phyloP scores from a whole-genome alignment of 2,329 filamentous ascomycete species.

The Clonostachys sp. region DNA sequence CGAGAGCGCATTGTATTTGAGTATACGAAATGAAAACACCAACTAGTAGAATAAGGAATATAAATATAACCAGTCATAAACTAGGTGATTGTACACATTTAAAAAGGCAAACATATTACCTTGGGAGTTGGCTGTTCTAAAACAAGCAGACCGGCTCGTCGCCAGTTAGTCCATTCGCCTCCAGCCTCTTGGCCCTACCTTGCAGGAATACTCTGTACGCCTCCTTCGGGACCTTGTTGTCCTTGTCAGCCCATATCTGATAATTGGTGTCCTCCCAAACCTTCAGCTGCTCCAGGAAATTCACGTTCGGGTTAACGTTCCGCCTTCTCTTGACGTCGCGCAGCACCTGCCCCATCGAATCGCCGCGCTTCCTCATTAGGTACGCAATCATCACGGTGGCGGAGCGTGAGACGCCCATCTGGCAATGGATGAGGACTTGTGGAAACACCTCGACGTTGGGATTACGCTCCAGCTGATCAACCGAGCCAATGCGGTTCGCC shows the following conservation, averaged over 20 bases:
- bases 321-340: constrained; percentile 10
- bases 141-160: too few relatives aligned
- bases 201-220: constrained; percentile 6
- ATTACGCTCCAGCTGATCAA: background rate
- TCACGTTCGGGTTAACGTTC: constrained; percentile 15
- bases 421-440: constrained; percentile 24
- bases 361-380: constrained; percentile 18
- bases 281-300: constrained; percentile 21
- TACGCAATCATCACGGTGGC: constrained; percentile 21
- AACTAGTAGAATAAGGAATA: too few relatives aligned
- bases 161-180: too few relatives aligned
- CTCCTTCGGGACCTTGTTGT: constrained; percentile 14
- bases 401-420: constrained; percentile 23
- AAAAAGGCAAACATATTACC: too few relatives aligned
- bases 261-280: constrained; percentile 22
- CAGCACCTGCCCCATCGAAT: constrained; percentile 5
- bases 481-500: too few relatives aligned
- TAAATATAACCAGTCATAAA: too few relatives aligned
- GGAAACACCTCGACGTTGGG: background rate
- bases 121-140: too few relatives aligned
- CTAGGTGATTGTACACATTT: too few relatives aligned
- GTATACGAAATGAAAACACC: too few relatives aligned
- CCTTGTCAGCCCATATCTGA: constrained; percentile 18
- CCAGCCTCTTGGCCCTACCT: too few relatives aligned
- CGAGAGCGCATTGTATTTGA: too few relatives aligned